Conservation (phyloP, 805 yeast genomes). For the Schwanniomyces polymorphus region DNA sequence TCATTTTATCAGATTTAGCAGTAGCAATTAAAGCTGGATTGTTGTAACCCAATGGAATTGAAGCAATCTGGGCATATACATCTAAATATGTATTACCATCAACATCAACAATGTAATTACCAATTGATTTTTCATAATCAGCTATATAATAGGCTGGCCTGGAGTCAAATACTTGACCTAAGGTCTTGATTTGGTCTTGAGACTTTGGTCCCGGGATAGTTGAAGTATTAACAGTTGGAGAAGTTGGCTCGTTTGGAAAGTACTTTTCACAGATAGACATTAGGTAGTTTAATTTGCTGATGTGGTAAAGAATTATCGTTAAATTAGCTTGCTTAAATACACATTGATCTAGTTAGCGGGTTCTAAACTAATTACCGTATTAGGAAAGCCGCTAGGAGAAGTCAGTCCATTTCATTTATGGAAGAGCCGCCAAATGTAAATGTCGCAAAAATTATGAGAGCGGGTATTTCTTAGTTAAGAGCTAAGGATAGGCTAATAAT, state of each 20-base stretch:
- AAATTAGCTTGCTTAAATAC: background rate
- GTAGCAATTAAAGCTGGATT: constrained; percentile 39
- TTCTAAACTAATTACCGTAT: background rate
- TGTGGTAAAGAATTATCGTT: background rate
- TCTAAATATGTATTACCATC: constrained; percentile 79
- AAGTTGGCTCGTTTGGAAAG: constrained; percentile 80
- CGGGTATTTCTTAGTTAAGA: no score
- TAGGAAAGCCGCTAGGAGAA: background rate
- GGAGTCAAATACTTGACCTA: constrained; percentile 66
- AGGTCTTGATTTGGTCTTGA: constrained; percentile 47
- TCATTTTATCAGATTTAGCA: constrained; percentile 42
- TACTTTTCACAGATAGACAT: constrained; percentile 51
- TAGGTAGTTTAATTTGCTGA: background rate
- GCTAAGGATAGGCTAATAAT: no score
- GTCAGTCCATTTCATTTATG: no score
- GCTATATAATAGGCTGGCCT: constrained; percentile 74
- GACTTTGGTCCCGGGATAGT: constrained; percentile 79
- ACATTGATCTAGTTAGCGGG: background rate
- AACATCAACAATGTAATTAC: constrained; percentile 78
- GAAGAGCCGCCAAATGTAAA: background rate
- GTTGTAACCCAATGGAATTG: constrained; percentile 45
- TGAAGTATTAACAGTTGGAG: constrained; percentile 60
- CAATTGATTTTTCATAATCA: constrained; percentile 71
- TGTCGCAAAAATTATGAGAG: background rate
- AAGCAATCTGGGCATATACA: constrained; percentile 57